Base-by-base conservation (phyloP, 192 early-diverging fungal species). In the Coemansia sp. region DNA sequence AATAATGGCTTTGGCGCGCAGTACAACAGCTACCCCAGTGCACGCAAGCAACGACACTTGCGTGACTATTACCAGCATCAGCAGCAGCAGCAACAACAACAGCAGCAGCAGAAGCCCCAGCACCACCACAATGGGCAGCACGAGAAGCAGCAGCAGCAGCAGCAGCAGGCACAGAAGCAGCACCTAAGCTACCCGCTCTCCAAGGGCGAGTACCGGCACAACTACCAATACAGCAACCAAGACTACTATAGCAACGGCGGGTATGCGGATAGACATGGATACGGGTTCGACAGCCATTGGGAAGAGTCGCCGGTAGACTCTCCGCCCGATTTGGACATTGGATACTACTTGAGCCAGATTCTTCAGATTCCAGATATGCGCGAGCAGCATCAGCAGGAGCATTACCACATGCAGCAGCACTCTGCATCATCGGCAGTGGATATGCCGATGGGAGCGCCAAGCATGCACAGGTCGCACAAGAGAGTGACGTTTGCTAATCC, bases 401-500 rank as follows among this genome's bases (percentile, higher is more conserved):
- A 58, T 22, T 11, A 16, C 3, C 44, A 73, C 12, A 12, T 40
- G 31, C 46, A 50, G 57, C 43, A 73, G 63, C 55, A 44, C 31
- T 53, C 58, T 1, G 60, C 57, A 20, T 69, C 68, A 9, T 69
- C 68, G 3, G 18, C 60, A 41, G 55, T 31, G 16, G 55, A 53
- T 11, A 40, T 69, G 16, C n/a, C 57, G n/a, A n/a, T 16, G 10
- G 10, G 18, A 43, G 40, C 18, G 62, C 1, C 62, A 6, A 16
- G 20, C 13, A 53, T 66, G 55, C 55, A 58, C 5, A 18, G 55
- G 52, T 67, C 66, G 70, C 70, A 66, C 27, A 73, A 81, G 57
- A 60, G 64, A 12, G 79, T 76, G 40, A 76, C 74, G n/a, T 81
- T 81, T 70, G 79, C 70, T 44, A 64, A 81, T 50, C 79, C 79